Conservation (phyloP, 495 filamentous ascomycete species). For the Staphylotrichum longicolle region DNA sequence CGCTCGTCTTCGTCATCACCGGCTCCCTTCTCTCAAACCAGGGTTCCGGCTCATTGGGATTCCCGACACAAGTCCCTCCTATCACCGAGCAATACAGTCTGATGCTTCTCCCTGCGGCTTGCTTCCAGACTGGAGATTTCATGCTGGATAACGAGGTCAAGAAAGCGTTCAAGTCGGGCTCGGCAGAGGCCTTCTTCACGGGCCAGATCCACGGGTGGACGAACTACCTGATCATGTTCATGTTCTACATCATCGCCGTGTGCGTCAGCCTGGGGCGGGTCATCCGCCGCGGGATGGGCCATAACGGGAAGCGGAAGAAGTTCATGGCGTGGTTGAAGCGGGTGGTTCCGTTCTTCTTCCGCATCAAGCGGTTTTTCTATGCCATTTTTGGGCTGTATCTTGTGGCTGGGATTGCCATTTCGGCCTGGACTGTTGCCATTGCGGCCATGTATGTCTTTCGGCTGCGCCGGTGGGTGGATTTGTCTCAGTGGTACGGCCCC, state of each 20-base stretch:
- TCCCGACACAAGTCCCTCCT: constrained; percentile 31
- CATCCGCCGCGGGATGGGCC: constrained; percentile 26
- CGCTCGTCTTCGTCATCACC: constrained; percentile 30
- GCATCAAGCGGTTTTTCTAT: constrained; percentile 22
- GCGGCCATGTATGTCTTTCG: constrained; percentile 30
- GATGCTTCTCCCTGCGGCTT: constrained; percentile 35
- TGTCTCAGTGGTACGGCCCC: constrained; percentile 29
- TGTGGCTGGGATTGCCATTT: constrained; percentile 25
- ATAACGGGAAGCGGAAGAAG: constrained; percentile 19
- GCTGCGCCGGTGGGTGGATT: constrained; percentile 33
- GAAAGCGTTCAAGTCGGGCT: constrained; percentile 18
- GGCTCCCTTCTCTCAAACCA: constrained; percentile 35
- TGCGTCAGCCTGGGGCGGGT: constrained; percentile 26
- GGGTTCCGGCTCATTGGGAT: constrained; percentile 23
- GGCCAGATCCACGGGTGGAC: constrained; percentile 35
- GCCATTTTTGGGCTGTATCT: constrained; percentile 31
- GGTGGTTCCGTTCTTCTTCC: constrained; percentile 10
- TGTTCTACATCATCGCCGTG: constrained; percentile 33
- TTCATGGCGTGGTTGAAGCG: constrained; percentile 7
- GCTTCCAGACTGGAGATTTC: constrained; percentile 29
- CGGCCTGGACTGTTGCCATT: constrained; percentile 20
- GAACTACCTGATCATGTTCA: constrained; percentile 31
- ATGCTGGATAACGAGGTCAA: constrained; percentile 14
- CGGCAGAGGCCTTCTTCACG: constrained; percentile 20
- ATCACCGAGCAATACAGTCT: constrained; percentile 23